A percentile compares a stretch with the other conserved stretches of the same genome.
Conservation (phyloP, 2,329 filamentous ascomycete species). For the Talaromyces verruculosus region DNA sequence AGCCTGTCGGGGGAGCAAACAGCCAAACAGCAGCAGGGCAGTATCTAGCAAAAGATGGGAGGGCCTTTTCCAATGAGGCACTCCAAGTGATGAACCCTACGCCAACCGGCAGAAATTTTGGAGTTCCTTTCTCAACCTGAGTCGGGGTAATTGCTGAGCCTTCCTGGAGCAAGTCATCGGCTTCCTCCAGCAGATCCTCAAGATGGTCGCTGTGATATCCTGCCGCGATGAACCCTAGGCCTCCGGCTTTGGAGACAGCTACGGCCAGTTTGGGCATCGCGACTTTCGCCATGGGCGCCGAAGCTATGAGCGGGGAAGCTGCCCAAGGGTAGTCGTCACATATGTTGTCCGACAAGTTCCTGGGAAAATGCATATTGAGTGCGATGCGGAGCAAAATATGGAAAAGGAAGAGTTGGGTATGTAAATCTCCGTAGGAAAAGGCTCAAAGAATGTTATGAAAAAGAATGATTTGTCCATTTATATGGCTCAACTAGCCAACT, state of each 20-base stretch:
- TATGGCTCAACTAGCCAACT: no score
- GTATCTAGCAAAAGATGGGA: constrained; percentile 34
- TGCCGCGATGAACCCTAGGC: constrained; percentile 58
- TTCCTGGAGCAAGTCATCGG: constrained; percentile 27
- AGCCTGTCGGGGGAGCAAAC: constrained; percentile 34
- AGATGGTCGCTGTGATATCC: constrained; percentile 50
- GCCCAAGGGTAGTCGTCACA: constrained; percentile 56
- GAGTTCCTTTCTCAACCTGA: constrained; percentile 20
- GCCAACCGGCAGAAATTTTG: constrained; percentile 36
- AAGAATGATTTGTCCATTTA: no score
- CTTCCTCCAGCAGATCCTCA: constrained; percentile 32
- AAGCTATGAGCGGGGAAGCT: constrained; percentile 56
- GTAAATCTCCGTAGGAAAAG: no score
- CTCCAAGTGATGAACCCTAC: constrained; percentile 45
- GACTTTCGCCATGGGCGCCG: constrained; percentile 69
- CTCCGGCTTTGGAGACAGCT: constrained; percentile 58
- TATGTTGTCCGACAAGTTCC: neutral
- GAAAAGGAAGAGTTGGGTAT: neutral
- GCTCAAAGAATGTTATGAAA: no score
- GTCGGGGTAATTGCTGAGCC: constrained; percentile 14
- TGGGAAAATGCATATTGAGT: neutral
- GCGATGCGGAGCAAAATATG: neutral
- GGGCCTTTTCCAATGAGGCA: constrained; percentile 30
- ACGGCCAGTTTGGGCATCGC: constrained; percentile 57
- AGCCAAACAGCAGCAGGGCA: constrained; percentile 43